A percentile compares a stretch with the other conserved stretches of the same genome.
Conservation (phyloP, 2,329 filamentous ascomycete genomes). For the Lachnum nothofagi region DNA sequence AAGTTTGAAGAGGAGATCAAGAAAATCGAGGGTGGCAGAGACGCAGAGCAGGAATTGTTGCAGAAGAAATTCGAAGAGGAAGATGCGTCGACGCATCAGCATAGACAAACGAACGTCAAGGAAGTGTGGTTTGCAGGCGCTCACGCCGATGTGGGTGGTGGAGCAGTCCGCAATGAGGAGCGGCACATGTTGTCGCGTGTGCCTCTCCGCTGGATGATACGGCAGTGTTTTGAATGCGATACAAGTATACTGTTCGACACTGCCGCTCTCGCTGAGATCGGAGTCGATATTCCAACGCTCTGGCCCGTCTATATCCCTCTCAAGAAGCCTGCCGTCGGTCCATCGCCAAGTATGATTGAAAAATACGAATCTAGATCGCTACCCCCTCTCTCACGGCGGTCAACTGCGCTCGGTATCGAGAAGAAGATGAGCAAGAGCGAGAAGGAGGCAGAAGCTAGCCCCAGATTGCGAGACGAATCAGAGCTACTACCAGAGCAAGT, state of each 20-base stretch:
- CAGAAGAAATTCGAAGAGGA: slow-evolving; percentile 18
- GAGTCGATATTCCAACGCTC: slow-evolving; percentile 39
- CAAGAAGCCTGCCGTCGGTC: slow-evolving; percentile 31
- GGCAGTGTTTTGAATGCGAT: slow-evolving; percentile 43
- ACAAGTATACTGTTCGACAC: slow-evolving; percentile 42
- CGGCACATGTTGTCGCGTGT: slow-evolving; percentile 42
- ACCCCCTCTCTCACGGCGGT: slow-evolving; percentile 32
- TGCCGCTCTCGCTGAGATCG: slow-evolving; percentile 36
- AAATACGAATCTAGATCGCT: slow-evolving; percentile 33
- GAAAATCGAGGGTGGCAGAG: not conserved
- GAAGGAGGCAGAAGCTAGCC: slow-evolving; percentile 8
- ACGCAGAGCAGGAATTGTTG: slow-evolving; percentile 18
- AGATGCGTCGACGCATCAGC: slow-evolving; percentile 11
- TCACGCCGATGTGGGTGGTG: slow-evolving; percentile 42
- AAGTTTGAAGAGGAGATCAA: slow-evolving; percentile 8
- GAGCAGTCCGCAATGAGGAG: slow-evolving; percentile 38
- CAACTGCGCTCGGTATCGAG: slow-evolving; percentile 28
- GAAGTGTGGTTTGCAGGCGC: slow-evolving; percentile 42
- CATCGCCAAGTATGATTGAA: slow-evolving; percentile 35
- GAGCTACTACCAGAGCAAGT: slow-evolving; percentile 36
- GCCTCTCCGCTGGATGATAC: slow-evolving; percentile 44
- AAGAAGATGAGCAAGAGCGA: slow-evolving; percentile 20
- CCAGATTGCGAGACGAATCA: slow-evolving; percentile 5
- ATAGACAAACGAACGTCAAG: slow-evolving; percentile 39
- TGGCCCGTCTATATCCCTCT: slow-evolving; percentile 37